These are phyloP conservation scores for Cutaneotrichosporon cutaneum DNA, from an alignment of 1,284 basidiomycete genomes.

Conservation along the genomic window DNA sequence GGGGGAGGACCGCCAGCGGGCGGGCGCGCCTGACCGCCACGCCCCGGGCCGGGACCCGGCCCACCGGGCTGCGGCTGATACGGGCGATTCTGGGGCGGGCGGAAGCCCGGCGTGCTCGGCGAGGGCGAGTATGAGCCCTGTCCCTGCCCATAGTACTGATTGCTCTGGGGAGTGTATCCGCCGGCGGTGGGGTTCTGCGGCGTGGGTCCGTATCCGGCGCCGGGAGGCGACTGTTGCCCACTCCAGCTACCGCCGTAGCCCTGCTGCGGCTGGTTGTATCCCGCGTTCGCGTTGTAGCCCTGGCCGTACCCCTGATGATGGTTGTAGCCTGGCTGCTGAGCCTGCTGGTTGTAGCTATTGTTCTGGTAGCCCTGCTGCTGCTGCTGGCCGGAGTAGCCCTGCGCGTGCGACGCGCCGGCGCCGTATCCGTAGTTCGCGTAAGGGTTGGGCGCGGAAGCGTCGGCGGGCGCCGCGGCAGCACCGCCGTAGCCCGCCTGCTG, in stretches of 20 bases:
- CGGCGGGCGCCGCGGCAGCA: conserved; percentile 18
- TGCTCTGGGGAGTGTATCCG: conserved; percentile 25
- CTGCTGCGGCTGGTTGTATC: conserved; percentile 23
- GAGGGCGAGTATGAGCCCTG: conserved; percentile 17
- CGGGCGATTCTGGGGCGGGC: conserved; percentile 26
- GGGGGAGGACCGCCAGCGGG: conserved; percentile 9
- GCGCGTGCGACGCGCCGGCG: conserved; percentile 39
- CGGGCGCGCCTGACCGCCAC: conserved; percentile 9
- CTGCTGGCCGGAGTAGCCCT: conserved; percentile 11
- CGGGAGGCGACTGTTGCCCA: conserved; percentile 6
- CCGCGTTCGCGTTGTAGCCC: conserved; percentile 21
- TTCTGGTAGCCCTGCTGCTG: conserved; percentile 15
- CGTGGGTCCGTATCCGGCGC: background rate
- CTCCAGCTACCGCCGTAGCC: conserved; percentile 2
- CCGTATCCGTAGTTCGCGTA: conserved; percentile 53
- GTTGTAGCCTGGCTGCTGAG: conserved; percentile 15
- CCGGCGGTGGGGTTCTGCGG: conserved; percentile 11
- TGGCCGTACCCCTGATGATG: conserved; percentile 20
- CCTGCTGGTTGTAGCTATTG: conserved; percentile 8
- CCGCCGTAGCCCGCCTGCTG: conserved; percentile 19
- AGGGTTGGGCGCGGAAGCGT: conserved; percentile 32
- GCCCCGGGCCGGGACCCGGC: background rate
- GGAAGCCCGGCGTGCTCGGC: conserved; percentile 16
- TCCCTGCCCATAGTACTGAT: conserved; percentile 23
- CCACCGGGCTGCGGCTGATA: conserved; percentile 33